These are phyloP conservation scores for Lepidium campestre DNA, from an alignment of 441 rosid genomes.

Conservation along the genomic window DNA sequence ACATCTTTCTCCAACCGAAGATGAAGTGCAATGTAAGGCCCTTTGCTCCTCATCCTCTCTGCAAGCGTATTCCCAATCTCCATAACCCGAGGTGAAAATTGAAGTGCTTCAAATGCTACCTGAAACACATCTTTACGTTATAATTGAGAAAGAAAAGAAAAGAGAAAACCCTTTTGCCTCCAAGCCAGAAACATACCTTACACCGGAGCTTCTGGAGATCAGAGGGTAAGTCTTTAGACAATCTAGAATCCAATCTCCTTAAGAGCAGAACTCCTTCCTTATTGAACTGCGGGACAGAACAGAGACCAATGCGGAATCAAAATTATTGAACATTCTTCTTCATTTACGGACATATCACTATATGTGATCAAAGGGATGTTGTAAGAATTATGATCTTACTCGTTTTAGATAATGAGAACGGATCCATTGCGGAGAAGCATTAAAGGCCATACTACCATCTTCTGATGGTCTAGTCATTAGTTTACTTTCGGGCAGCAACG, in stretches of 20 bases:
- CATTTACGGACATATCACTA: background rate
- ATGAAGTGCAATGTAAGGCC: constrained; percentile 88
- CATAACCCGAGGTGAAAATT: constrained; percentile 62
- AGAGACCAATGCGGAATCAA: background rate
- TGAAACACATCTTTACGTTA: constrained; percentile 10
- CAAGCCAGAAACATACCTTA: constrained; percentile 46
- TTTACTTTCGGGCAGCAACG: constrained; percentile 77
- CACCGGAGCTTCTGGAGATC: constrained; percentile 95
- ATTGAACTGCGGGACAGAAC: constrained; percentile 52
- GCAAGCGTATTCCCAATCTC: constrained; percentile 72
- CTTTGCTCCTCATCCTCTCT: constrained; percentile 72
- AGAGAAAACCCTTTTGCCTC: background rate
- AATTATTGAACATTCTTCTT: background rate
- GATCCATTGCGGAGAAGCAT: constrained; percentile 86
- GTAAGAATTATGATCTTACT: constrained; percentile 48
- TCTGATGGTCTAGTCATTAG: constrained; percentile 78
- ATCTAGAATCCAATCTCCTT: constrained; percentile 86
- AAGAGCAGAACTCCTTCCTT: constrained; percentile 82
- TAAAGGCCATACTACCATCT: constrained; percentile 66
- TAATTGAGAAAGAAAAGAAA: background rate
- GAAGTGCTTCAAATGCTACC: constrained; percentile 84
- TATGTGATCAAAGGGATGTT: background rate
- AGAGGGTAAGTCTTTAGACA: constrained; percentile 82
- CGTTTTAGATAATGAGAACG: constrained; percentile 73
- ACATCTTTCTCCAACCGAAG: constrained; percentile 86